Conservation (phyloP, 805 yeast species). For the Saturnispora halmiae region DNA sequence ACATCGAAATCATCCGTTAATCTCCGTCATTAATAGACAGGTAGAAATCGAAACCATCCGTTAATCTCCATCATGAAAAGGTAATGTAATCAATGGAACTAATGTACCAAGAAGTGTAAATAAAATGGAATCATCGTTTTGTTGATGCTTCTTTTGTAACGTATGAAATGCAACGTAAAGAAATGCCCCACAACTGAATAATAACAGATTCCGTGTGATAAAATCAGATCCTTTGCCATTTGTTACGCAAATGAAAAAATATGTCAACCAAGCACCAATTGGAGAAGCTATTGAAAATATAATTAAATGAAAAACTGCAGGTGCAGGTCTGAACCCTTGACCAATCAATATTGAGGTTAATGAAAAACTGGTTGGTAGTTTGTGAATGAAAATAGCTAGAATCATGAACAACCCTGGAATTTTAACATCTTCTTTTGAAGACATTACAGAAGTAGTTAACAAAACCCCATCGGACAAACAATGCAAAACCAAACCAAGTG, state of each 20-base stretch:
- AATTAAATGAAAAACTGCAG: slow-evolving; percentile 38
- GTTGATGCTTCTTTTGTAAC: slow-evolving; percentile 26
- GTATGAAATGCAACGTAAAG: slow-evolving; percentile 63
- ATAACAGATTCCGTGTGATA: slow-evolving; percentile 41
- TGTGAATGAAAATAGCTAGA: slow-evolving; percentile 57
- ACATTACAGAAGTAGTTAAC: slow-evolving; percentile 41
- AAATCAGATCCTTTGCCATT: slow-evolving; percentile 23
- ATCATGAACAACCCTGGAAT: slow-evolving; percentile 35
- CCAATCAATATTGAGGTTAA: slow-evolving; percentile 45
- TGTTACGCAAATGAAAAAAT: slow-evolving; percentile 17
- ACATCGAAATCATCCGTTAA: too few relatives aligned
- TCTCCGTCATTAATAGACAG: too few relatives aligned
- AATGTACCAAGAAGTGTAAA: slow-evolving; percentile 2
- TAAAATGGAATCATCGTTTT: not conserved
- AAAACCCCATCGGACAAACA: slow-evolving; percentile 68
- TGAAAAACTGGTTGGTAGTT: slow-evolving; percentile 68
- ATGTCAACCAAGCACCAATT: slow-evolving; percentile 45
- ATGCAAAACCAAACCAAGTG: slow-evolving; percentile 58
- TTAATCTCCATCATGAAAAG: slow-evolving; percentile 2
- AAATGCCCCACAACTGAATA: slow-evolving; percentile 67
- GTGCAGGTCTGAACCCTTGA: slow-evolving; percentile 23
- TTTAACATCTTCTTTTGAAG: slow-evolving; percentile 25
- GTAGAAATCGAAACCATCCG: too few relatives aligned
- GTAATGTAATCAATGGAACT: slow-evolving; percentile 6
- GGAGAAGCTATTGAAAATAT: slow-evolving; percentile 57